Percentiles rank a stretch among this genome's conserved stretches.
Conservation (phyloP, 2,329 filamentous ascomycete genomes). For the Phaeosphaeria sp. region DNA sequence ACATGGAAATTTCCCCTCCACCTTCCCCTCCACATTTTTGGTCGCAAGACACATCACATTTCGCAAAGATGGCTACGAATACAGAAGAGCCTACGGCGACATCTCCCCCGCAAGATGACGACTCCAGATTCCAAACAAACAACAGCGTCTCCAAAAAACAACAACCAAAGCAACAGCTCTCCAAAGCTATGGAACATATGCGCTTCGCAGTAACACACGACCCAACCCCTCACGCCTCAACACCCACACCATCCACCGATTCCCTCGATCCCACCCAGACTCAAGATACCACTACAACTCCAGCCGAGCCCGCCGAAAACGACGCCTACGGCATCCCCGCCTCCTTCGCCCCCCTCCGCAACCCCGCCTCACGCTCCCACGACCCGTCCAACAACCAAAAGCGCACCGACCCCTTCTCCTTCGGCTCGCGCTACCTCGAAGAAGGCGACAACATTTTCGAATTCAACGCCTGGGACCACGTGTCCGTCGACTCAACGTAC, state of each 20-base stretch:
- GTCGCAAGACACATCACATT: neutral
- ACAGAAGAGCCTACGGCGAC: constrained; percentile 12
- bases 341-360: constrained; percentile 53
- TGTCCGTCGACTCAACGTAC: constrained; percentile 89
- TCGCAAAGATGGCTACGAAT: constrained; percentile 24
- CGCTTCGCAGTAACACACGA: constrained; percentile 56
- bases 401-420: constrained; percentile 90
- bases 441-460: constrained; percentile 90
- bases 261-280: constrained; percentile 1
- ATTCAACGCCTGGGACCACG: constrained; percentile 99
- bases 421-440: constrained; percentile 85
- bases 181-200: constrained; percentile 61
- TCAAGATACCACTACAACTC: neutral
- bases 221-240: constrained; percentile 31
- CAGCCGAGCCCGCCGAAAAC: constrained; percentile 29
- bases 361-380: constrained; percentile 68
- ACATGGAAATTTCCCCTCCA: constrained; percentile 13
- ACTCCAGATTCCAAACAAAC: constrained; percentile 40
- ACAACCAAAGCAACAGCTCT: constrained; percentile 54
- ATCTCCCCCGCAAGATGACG: constrained; percentile 8
- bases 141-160: constrained; percentile 39
- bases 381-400: constrained; percentile 80
- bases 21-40: constrained; percentile 1
- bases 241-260: constrained; percentile 19
- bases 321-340: constrained; percentile 60